A percentile compares a stretch with the other conserved stretches of the same genome.
Evolutionary conservation across 495 filamentous ascomycete genomes (phyloP).

Genomic region (Pyrenula aspistea): DNA sequence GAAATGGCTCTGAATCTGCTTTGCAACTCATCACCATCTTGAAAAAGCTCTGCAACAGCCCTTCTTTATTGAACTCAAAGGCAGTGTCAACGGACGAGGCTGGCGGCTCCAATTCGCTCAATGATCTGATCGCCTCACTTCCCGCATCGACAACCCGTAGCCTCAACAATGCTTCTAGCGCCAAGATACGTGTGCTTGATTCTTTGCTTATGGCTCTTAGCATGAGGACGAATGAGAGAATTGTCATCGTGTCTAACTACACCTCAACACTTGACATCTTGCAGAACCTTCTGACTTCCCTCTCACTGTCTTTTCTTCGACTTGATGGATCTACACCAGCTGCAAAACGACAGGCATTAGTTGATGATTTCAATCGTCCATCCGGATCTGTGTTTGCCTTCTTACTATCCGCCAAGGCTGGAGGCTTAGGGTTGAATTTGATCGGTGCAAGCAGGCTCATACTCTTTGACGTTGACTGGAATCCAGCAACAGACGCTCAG

Average conservation of each 20-base stretch:
- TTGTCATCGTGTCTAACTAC: conserved; percentile 75
- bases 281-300: conserved; percentile 47
- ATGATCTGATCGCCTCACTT: conserved; percentile 43
- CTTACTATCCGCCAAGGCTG: conserved; percentile 67
- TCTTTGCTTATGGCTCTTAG: conserved; percentile 51
- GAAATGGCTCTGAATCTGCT: conserved; percentile 49
- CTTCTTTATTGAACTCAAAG: conserved; percentile 46
- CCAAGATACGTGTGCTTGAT: conserved; percentile 64
- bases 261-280: conserved; percentile 66
- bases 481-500: conserved; percentile 68
- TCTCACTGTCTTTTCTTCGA: conserved; percentile 54
- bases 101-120: conserved; percentile 24
- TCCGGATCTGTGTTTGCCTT: conserved; percentile 55
- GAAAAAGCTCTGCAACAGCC: conserved; percentile 77
- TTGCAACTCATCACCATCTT: conserved; percentile 67
- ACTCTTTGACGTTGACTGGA: conserved; percentile 78
- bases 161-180: conserved; percentile 46
- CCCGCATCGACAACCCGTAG: conserved; percentile 44
- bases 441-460: conserved; percentile 66
- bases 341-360: conserved; percentile 57
- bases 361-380: conserved; percentile 64
- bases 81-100: conserved; percentile 13
- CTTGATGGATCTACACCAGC: conserved; percentile 64
- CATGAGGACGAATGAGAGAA: conserved; percentile 53
- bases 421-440: conserved; percentile 66